These are phyloP conservation scores for Inga leiocalycina DNA, from an alignment of 306 rosid genomes.

Conservation along the genomic window DNA sequence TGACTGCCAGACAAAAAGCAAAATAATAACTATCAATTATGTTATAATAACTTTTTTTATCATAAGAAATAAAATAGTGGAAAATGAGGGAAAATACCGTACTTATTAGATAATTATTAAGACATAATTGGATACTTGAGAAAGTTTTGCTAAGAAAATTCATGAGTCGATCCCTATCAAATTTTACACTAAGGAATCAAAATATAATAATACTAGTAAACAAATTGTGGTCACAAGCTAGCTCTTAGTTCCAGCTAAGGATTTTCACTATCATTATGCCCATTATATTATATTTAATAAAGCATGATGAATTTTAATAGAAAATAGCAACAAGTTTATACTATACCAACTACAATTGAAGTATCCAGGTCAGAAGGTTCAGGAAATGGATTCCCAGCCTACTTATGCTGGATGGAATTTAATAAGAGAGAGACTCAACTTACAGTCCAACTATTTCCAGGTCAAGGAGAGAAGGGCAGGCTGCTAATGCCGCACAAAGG, in stretches of 20 bases:
- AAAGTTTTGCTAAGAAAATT: neutral
- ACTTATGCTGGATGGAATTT: conserved; percentile 15
- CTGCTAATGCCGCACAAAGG: conserved; percentile 72
- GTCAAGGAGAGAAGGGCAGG: conserved; percentile 91
- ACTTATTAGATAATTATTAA: conserved; percentile 4
- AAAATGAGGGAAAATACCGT: conserved; percentile 22
- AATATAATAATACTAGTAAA: neutral
- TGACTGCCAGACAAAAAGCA: conserved; percentile 52
- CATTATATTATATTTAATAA: neutral
- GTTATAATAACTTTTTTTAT: conserved; percentile 21
- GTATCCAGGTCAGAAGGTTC: neutral
- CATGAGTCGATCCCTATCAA: conserved; percentile 5
- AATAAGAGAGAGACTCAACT: conserved; percentile 37
- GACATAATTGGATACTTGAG: neutral
- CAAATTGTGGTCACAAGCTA: neutral
- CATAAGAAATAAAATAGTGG: conserved; percentile 21
- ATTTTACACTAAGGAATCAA: conserved; percentile 1
- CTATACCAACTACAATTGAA: conserved; percentile 21
- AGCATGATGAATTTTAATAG: neutral
- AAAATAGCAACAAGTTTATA: conserved; percentile 10
- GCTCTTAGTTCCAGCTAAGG: conserved; percentile 10
- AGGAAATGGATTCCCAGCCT: conserved; percentile 20
- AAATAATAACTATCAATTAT: conserved; percentile 8
- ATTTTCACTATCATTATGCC: conserved; percentile 3
- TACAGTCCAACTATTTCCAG: conserved; percentile 98